Evolutionary conservation across 2,329 filamentous ascomycete genomes (phyloP).

Genomic region (Tricladium varicosporioides): DNA sequence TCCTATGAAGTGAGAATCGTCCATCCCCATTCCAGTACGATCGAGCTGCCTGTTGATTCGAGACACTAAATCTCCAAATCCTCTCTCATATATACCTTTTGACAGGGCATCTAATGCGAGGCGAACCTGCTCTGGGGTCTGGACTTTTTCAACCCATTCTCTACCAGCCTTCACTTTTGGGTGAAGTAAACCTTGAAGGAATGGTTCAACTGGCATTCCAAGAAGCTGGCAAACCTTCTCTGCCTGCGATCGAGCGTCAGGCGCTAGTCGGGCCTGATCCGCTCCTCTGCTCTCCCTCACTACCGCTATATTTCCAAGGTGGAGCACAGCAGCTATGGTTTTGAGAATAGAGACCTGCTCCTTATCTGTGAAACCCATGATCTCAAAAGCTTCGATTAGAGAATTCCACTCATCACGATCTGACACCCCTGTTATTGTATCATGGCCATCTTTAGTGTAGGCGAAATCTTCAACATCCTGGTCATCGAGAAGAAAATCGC

Average conservation of each 20-base stretch:
- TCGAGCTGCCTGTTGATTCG: slow-evolving; percentile 92
- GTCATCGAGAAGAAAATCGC: slow-evolving; percentile 72
- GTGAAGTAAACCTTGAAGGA: slow-evolving; percentile 84
- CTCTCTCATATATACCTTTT: slow-evolving; percentile 96
- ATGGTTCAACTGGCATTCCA: slow-evolving; percentile 80
- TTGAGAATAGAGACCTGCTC: slow-evolving; percentile 82
- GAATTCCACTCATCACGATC: slow-evolving; percentile 88
- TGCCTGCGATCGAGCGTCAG: slow-evolving; percentile 72
- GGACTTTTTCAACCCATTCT: slow-evolving; percentile 98
- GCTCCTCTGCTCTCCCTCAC: slow-evolving; percentile 86
- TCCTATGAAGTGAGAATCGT: slow-evolving; percentile 94
- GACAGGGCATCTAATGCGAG: slow-evolving; percentile 86
- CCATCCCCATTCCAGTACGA: slow-evolving; percentile 74
- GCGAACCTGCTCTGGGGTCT: slow-evolving; percentile 94
- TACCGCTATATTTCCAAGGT: slow-evolving; percentile 88
- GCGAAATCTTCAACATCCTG: slow-evolving; percentile 82
- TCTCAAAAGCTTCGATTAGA: slow-evolving; percentile 84
- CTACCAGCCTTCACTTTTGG: slow-evolving; percentile 92
- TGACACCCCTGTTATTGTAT: slow-evolving; percentile 85
- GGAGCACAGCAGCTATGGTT: slow-evolving; percentile 86
- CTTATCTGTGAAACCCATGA: slow-evolving; percentile 88
- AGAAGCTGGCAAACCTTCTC: slow-evolving; percentile 79
- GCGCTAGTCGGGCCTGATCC: slow-evolving; percentile 81
- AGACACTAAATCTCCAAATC: slow-evolving; percentile 87
- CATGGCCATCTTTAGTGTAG: slow-evolving; percentile 89